phyloP scores from a whole-genome alignment of 257 asterid genomes.

The Solanum peruvianum region DNA sequence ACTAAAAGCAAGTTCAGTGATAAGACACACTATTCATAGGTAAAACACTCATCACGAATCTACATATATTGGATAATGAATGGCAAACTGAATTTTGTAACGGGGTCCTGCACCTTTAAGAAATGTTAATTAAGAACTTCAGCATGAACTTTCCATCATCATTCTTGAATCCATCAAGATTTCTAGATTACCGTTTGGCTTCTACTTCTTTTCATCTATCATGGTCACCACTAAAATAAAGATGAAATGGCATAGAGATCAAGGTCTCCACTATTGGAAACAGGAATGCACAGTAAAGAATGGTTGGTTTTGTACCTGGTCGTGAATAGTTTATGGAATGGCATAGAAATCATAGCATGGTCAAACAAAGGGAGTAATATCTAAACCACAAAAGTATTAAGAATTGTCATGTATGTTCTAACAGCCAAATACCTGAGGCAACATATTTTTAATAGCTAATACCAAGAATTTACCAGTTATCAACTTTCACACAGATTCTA shows the following conservation, averaged over 20 bases:
- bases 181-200: neutral
- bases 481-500: neutral
- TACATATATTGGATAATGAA: neutral
- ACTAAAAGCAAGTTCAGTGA: neutral
- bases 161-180: neutral
- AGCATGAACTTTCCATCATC: neutral
- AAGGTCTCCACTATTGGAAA: neutral
- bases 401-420: neutral
- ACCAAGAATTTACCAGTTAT: neutral
- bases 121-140: neutral
- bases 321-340: neutral
- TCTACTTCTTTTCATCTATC: neutral
- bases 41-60: neutral
- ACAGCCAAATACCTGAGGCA: neutral
- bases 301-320: neutral
- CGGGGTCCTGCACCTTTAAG: neutral
- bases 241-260: neutral
- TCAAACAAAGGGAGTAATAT: neutral
- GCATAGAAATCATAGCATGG: neutral
- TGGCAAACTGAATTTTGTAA: neutral
- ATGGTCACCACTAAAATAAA: neutral
- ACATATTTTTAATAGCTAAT: neutral
- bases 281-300: neutral
- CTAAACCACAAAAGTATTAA: neutral
- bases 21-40: neutral